Evolutionary conservation across 306 rosid genomes (phyloP).

Genomic region (Corylus americana): DNA sequence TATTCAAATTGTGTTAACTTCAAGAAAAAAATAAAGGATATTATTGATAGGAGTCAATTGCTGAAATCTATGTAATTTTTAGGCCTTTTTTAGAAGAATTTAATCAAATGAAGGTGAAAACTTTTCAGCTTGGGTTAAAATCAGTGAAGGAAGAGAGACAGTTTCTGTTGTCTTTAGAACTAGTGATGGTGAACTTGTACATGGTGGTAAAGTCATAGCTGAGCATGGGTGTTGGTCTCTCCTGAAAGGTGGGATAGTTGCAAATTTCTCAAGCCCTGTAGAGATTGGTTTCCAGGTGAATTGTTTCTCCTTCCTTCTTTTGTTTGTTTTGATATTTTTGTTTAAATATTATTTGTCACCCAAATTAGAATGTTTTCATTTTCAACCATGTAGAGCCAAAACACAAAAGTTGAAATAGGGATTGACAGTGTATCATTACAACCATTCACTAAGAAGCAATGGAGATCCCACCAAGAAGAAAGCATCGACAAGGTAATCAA

Average conservation of each 20-base stretch:
- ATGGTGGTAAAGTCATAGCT: constrained; percentile 53
- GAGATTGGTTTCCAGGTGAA: constrained; percentile 66
- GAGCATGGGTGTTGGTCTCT: constrained; percentile 69
- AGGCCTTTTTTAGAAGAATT: neutral
- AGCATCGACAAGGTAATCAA: constrained; percentile 53
- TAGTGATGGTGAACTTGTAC: constrained; percentile 29
- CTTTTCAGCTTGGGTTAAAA: constrained; percentile 66
- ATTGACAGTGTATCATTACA: constrained; percentile 62
- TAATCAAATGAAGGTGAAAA: neutral
- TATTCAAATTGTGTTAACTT: neutral
- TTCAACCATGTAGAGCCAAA: constrained; percentile 41
- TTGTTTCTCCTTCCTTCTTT: neutral
- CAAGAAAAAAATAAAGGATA: no score
- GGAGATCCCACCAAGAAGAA: constrained; percentile 67
- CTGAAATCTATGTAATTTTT: neutral
- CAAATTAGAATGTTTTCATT: neutral
- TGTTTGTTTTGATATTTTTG: neutral
- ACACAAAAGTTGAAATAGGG: constrained; percentile 55
- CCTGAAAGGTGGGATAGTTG: constrained; percentile 71
- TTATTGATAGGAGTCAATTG: no score
- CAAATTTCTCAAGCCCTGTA: constrained; percentile 50
- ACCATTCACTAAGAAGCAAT: constrained; percentile 63
- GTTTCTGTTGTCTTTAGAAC: constrained; percentile 51
- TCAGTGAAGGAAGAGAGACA: constrained; percentile 61
- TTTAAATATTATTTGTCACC: neutral